Conservation (phyloP, 371 early-diverging fungal species). For the Apophysomyces sp. region DNA sequence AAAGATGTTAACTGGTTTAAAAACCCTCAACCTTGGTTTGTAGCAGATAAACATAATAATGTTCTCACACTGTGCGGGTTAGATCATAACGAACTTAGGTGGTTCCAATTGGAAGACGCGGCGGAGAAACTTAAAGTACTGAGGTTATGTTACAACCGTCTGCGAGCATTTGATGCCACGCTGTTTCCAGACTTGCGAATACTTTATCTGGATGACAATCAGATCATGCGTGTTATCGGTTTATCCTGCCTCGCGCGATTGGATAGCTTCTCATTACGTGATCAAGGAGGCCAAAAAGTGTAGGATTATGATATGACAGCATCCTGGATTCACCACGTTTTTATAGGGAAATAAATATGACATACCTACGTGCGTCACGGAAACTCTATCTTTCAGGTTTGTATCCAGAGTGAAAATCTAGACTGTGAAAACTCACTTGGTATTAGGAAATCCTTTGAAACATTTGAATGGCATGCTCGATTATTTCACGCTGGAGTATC, state of each 20-base stretch:
- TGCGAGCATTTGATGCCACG: slow-evolving; percentile 44
- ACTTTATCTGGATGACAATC: slow-evolving; percentile 56
- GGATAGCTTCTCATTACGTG: slow-evolving; percentile 52
- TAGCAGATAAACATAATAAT: background rate
- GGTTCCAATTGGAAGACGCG: slow-evolving; percentile 37
- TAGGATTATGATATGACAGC: slow-evolving; percentile 10
- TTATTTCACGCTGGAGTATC: slow-evolving; percentile 51
- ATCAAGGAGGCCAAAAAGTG: slow-evolving; percentile 50
- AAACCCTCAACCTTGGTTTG: slow-evolving; percentile 43
- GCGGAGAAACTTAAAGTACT: slow-evolving; percentile 39
- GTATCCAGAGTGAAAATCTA: background rate
- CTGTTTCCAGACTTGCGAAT: slow-evolving; percentile 50
- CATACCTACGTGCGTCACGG: slow-evolving; percentile 43
- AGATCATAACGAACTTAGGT: slow-evolving; percentile 55
- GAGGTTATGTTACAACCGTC: slow-evolving; percentile 47
- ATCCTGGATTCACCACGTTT: background rate
- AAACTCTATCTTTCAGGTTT: slow-evolving; percentile 55
- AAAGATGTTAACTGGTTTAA: slow-evolving; percentile 35
- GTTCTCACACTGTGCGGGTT: background rate
- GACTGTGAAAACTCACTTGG: background rate
- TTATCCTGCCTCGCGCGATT: slow-evolving; percentile 35
- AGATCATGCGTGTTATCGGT: slow-evolving; percentile 43
- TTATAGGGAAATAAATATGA: slow-evolving; percentile 45
- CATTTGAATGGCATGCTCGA: slow-evolving; percentile 35
- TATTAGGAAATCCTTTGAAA: slow-evolving; percentile 35